These are phyloP conservation scores for Kernera saxatilis DNA, from an alignment of 345 rosid genomes.

Conservation along the genomic window DNA sequence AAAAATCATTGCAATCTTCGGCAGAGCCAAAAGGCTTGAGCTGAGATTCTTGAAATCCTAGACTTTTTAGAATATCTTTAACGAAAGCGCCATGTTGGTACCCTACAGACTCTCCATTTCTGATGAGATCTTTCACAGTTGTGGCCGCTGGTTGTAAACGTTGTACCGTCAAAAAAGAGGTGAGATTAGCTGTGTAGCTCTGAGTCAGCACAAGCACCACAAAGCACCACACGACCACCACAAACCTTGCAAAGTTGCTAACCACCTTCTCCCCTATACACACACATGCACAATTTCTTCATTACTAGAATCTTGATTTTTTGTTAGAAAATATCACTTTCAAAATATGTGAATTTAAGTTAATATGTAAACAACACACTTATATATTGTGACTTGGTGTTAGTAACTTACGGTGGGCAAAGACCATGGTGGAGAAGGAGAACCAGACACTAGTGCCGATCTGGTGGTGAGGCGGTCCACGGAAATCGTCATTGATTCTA, in stretches of 20 bases:
- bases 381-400: neutral
- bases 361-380: neutral
- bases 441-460: conserved; percentile 32
- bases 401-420: conserved; percentile 25
- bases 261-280: conserved; percentile 30
- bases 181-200: conserved; percentile 41
- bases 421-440: conserved; percentile 34
- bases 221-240: conserved; percentile 34
- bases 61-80: too few species aligned
- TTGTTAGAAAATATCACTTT: too few species aligned
- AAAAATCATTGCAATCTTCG: conserved; percentile 1
- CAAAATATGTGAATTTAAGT: too few species aligned
- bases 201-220: conserved; percentile 35
- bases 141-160: conserved; percentile 7
- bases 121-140: conserved; percentile 7
- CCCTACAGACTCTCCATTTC: conserved; percentile 15
- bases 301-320: too few species aligned
- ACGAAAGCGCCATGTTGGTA: neutral
- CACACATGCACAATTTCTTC: too few species aligned
- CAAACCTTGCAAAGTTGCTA: conserved; percentile 37
- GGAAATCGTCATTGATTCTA: conserved; percentile 54
- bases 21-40: neutral
- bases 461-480: conserved; percentile 35
- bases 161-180: conserved; percentile 36
- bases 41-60: neutral